Percentiles rank a stretch among this genome's conserved stretches.
phyloP scores from a whole-genome alignment of 768 basidiomycete genomes.

The Termitomyces sp. region DNA sequence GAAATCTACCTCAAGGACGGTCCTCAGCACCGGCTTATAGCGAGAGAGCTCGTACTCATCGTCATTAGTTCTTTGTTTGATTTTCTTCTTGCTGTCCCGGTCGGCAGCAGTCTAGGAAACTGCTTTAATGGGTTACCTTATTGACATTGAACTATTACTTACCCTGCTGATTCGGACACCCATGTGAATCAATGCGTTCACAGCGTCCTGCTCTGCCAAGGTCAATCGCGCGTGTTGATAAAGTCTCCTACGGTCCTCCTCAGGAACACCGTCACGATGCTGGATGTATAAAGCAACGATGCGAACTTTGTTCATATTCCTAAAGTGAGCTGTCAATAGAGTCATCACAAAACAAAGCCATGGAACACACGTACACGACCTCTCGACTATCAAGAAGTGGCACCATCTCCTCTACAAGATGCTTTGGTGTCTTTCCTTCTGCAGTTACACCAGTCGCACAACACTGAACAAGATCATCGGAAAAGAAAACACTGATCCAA shows the following conservation, averaged over 20 bases:
- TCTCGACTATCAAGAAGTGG: conserved; percentile 86
- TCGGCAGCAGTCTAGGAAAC: conserved; percentile 59
- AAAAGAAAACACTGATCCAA: neutral
- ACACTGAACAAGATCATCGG: conserved; percentile 42
- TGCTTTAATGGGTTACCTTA: neutral
- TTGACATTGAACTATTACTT: conserved; percentile 15
- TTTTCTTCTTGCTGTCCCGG: conserved; percentile 71
- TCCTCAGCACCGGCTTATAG: conserved; percentile 78
- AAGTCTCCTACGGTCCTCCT: conserved; percentile 89
- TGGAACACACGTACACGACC: conserved; percentile 53
- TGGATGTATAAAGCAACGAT: conserved; percentile 95
- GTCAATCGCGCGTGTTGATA: conserved; percentile 92
- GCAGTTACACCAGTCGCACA: conserved; percentile 90
- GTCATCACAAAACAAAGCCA: neutral
- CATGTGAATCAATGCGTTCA: conserved; percentile 79
- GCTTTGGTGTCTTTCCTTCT: conserved; percentile 93
- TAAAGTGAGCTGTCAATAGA: conserved; percentile 22
- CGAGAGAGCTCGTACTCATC: conserved; percentile 97
- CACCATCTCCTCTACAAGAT: conserved; percentile 97
- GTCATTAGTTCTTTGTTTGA: conserved; percentile 77
- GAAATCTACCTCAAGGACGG: conserved; percentile 78
- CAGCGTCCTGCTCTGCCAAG: conserved; percentile 86
- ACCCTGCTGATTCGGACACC: conserved; percentile 86
- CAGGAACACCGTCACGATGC: conserved; percentile 94
- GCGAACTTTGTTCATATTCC: conserved; percentile 89